Evolutionary conservation across 441 rosid species (phyloP).

Genomic region (Populus trichocarpa): DNA sequence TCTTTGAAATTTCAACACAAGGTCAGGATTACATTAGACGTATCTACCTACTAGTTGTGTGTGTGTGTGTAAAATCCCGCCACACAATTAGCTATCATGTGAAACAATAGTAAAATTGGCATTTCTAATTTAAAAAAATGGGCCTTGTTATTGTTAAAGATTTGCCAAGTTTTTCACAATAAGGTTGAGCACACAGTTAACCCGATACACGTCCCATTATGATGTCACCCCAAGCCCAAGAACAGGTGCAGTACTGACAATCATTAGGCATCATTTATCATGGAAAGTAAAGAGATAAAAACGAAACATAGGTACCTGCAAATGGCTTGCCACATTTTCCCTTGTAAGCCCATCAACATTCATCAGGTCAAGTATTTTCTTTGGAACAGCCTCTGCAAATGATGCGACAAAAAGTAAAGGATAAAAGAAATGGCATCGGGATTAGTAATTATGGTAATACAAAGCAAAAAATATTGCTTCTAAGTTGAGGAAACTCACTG

Average conservation of each 20-base stretch:
- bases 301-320: slow-evolving; percentile 52
- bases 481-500: slow-evolving; percentile 48
- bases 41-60: not conserved
- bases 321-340: slow-evolving; percentile 98
- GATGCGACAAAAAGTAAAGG: not conserved
- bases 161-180: not conserved
- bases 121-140: not conserved
- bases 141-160: not conserved
- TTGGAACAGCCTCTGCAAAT: slow-evolving; percentile 87
- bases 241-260: not conserved
- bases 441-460: not conserved
- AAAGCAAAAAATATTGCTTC: slow-evolving; percentile 12
- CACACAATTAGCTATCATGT: not conserved
- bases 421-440: not conserved
- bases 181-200: not conserved
- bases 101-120: not conserved
- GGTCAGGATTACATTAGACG: not conserved
- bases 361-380: slow-evolving; percentile 92
- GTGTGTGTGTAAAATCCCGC: not conserved
- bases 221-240: not conserved
- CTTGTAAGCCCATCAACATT: slow-evolving; percentile 87
- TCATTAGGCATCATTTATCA: not conserved
- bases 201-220: not conserved
- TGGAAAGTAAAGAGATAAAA: not conserved
- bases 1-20: slow-evolving; percentile 5